Percentiles rank a stretch among this genome's conserved stretches.
Conservation (phyloP, 2,329 filamentous ascomycete genomes). For the Dothistroma septosporum region DNA sequence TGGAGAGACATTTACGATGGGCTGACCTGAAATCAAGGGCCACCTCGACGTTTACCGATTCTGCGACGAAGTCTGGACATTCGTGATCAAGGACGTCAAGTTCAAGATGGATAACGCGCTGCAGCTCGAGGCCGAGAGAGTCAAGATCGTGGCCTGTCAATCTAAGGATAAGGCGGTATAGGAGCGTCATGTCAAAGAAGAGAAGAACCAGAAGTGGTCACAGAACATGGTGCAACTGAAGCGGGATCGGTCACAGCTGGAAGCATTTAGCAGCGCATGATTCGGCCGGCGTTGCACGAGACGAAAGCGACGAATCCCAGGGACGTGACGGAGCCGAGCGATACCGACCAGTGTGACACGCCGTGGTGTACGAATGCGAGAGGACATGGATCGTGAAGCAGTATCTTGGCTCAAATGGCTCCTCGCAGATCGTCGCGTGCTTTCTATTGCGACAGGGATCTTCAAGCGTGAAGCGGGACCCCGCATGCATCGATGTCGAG, state of each 20-base stretch:
- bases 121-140: conserved; percentile 78
- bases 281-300: too few species aligned
- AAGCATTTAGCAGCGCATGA: too few species aligned
- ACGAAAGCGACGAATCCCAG: too few species aligned
- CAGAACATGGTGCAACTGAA: too few species aligned
- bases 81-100: conserved; percentile 96
- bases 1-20: background rate
- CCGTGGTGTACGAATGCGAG: too few species aligned
- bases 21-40: conserved; percentile 57
- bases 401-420: background rate
- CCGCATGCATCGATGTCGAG: background rate
- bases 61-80: conserved; percentile 99
- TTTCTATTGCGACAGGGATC: background rate
- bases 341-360: too few species aligned
- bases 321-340: too few species aligned
- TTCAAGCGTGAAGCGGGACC: background rate
- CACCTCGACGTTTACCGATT: conserved; percentile 98
- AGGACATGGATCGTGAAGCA: too few species aligned
- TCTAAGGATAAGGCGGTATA: conserved; percentile 66
- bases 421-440: background rate
- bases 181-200: background rate
- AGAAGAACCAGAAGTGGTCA: background rate
- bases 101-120: conserved; percentile 82
- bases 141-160: conserved; percentile 98
- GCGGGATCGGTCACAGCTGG: too few species aligned